These are phyloP conservation scores for Dipodascopsis uninucleata DNA, from an alignment of 805 yeast species.

Conservation along the genomic window DNA sequence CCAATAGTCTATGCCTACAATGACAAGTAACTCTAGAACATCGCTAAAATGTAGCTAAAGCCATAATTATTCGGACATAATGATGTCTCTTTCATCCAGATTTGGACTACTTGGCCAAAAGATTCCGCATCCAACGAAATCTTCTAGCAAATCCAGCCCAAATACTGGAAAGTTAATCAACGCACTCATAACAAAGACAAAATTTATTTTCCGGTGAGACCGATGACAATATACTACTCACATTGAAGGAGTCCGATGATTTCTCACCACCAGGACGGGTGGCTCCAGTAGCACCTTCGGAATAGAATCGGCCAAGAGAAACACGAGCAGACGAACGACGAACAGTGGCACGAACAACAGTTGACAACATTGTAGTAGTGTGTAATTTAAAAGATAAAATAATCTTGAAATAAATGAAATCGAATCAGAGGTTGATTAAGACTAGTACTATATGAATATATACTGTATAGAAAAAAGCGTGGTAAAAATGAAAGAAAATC, in stretches of 20 bases:
- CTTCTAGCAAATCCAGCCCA: conserved; percentile 2
- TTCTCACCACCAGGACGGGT: conserved; percentile 51
- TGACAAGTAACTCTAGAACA: not conserved
- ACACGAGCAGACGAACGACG: conserved; percentile 24
- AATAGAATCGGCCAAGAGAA: conserved; percentile 41
- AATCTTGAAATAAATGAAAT: too few species aligned
- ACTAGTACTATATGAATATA: not conserved
- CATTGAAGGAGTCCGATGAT: conserved; percentile 53
- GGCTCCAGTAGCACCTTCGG: conserved; percentile 63
- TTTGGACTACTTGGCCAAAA: too few species aligned
- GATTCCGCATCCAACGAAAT: not conserved
- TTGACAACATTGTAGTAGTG: conserved; percentile 18
- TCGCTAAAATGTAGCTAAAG: not conserved
- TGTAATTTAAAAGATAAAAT: too few species aligned
- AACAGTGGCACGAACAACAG: conserved; percentile 19
- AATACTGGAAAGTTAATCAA: not conserved
- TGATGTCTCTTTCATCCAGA: too few species aligned
- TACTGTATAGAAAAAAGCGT: not conserved
- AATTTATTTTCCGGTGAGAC: not conserved
- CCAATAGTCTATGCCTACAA: conserved; percentile 1
- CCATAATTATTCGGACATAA: too few species aligned
- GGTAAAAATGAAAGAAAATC: too few species aligned
- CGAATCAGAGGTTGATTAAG: not conserved
- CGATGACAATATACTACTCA: too few species aligned
- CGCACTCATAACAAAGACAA: conserved; percentile 2